These are phyloP conservation scores for Rhizomucor pusillus DNA, from an alignment of 371 early-diverging fungal species.

Conservation along the genomic window DNA sequence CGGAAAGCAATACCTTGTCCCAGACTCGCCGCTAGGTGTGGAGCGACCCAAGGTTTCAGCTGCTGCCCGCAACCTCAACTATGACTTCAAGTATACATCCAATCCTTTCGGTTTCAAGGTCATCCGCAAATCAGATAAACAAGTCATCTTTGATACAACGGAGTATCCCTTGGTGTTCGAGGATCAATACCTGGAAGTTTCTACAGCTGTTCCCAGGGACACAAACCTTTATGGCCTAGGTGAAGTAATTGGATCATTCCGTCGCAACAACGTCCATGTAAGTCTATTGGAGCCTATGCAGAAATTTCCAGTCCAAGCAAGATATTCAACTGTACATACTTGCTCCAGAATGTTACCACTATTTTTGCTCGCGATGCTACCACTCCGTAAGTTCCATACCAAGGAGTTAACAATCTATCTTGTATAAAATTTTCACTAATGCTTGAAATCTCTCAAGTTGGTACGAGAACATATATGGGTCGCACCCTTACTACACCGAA, in stretches of 20 bases:
- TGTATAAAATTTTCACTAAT: not conserved
- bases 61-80: conserved; percentile 27
- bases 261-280: not conserved
- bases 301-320: not conserved
- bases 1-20: conserved; percentile 53
- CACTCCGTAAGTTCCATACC: conserved; percentile 37
- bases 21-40: conserved; percentile 43
- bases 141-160: conserved; percentile 57
- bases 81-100: conserved; percentile 40
- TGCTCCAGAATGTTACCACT: conserved; percentile 29
- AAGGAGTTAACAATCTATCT: not conserved
- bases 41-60: conserved; percentile 14
- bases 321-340: not conserved
- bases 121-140: conserved; percentile 42
- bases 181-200: conserved; percentile 68
- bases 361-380: conserved; percentile 62
- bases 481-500: conserved; percentile 73
- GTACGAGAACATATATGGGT: conserved; percentile 65
- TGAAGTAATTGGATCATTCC: conserved; percentile 32
- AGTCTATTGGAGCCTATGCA: not conserved
- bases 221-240: conserved; percentile 75
- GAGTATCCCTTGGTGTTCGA: conserved; percentile 63
- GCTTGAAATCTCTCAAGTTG: conserved; percentile 8
- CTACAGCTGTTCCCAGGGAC: conserved; percentile 43
- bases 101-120: conserved; percentile 59